These are phyloP conservation scores for Verticillium albo-atrum DNA, from an alignment of 2,329 filamentous ascomycete species.

Conservation along the genomic window DNA sequence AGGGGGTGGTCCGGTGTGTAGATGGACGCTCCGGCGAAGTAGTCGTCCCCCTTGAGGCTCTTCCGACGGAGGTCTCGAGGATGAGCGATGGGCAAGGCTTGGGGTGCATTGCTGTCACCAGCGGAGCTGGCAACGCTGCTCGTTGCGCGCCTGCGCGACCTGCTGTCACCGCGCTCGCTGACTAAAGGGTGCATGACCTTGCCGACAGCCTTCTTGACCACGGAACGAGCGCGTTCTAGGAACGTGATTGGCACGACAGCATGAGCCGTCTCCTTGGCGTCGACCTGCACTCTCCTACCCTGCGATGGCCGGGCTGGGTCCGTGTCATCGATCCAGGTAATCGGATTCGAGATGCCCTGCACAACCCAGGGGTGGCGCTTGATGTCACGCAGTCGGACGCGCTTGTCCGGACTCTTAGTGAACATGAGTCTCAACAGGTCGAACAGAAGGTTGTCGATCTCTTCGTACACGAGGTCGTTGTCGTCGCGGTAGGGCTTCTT, in stretches of 20 bases:
- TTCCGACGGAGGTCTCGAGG: conserved; percentile 45
- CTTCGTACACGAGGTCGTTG: conserved; percentile 78
- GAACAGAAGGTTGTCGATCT: conserved; percentile 72
- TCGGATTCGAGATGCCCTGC: conserved; percentile 67
- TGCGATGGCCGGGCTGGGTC: conserved; percentile 75
- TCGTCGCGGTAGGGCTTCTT: conserved; percentile 68
- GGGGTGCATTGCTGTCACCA: conserved; percentile 41
- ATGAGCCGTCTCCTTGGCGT: conserved; percentile 81
- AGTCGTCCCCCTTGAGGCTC: conserved; percentile 51
- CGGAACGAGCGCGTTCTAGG: conserved; percentile 77
- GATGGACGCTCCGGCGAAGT: conserved; percentile 40
- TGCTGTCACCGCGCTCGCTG: conserved; percentile 49
- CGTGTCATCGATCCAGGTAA: conserved; percentile 88
- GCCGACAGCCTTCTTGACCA: conserved; percentile 62
- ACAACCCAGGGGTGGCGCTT: conserved; percentile 93
- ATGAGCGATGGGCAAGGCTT: conserved; percentile 31
- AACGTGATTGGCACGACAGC: conserved; percentile 89
- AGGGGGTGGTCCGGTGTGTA: conserved; percentile 55
- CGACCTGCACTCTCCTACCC: conserved; percentile 85
- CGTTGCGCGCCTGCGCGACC: conserved; percentile 49
- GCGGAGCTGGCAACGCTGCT: conserved; percentile 63
- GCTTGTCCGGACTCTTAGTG: conserved; percentile 81
- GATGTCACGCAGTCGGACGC: conserved; percentile 86
- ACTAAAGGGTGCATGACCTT: conserved; percentile 59
- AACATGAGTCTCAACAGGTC: conserved; percentile 78